A percentile compares a stretch with the other conserved stretches of the same genome.
Evolutionary conservation across 2,329 filamentous ascomycete species (phyloP).

Genomic region (Ceratocystis huliohia): DNA sequence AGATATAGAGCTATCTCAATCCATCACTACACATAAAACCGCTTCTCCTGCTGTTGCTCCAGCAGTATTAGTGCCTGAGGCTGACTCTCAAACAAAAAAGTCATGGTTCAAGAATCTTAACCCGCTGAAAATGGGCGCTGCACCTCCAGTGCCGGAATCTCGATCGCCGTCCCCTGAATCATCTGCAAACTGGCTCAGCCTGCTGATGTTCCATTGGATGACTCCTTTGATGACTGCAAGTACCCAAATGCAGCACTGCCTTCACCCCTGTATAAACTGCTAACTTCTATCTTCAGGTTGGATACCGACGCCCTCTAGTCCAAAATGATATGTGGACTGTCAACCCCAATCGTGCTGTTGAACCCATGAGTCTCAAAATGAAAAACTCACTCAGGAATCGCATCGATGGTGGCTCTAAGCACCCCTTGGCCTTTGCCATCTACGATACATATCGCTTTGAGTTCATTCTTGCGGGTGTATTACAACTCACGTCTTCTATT

Average conservation of each 20-base stretch:
- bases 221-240: slow-evolving; percentile 66
- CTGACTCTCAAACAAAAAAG: slow-evolving; percentile 1
- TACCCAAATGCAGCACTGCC: slow-evolving; percentile 19
- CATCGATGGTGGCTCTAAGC: slow-evolving; percentile 53
- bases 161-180: slow-evolving; percentile 53
- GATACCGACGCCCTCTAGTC: slow-evolving; percentile 75
- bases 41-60: background rate
- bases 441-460: slow-evolving; percentile 78
- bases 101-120: slow-evolving; percentile 53
- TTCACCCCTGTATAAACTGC: background rate
- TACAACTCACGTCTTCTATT: slow-evolving; percentile 58
- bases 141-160: slow-evolving; percentile 44
- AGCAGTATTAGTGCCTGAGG: background rate
- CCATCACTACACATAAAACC: background rate
- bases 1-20: background rate
- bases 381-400: slow-evolving; percentile 56
- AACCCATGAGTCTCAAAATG: slow-evolving; percentile 54
- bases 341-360: slow-evolving; percentile 65
- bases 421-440: slow-evolving; percentile 66
- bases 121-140: slow-evolving; percentile 46
- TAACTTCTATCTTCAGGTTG: slow-evolving; percentile 41
- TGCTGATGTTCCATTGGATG: slow-evolving; percentile 81
- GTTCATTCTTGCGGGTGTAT: slow-evolving; percentile 72
- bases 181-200: slow-evolving; percentile 59
- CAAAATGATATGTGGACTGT: slow-evolving; percentile 78